Evolutionary conservation across 1,284 basidiomycete genomes (phyloP).

Genomic region (Fomitopsis palustris): DNA sequence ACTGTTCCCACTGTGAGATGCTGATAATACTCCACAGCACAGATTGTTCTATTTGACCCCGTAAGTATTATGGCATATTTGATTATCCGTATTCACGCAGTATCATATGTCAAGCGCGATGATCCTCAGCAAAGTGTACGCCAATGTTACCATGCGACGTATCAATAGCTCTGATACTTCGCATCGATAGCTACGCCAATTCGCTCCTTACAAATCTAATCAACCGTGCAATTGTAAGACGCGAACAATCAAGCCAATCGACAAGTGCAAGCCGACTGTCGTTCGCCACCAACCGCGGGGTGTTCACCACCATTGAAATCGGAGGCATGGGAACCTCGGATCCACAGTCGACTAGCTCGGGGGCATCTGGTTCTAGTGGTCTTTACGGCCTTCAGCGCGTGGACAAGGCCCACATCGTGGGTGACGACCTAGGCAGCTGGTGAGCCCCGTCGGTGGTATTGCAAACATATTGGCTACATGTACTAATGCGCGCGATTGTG

Average conservation of each 20-base stretch:
- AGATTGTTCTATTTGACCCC: neutral
- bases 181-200: neutral
- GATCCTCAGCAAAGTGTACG: neutral
- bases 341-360: neutral
- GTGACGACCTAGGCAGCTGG: neutral
- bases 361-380: neutral
- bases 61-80: neutral
- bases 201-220: neutral
- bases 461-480: no score
- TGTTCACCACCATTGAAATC: neutral
- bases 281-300: neutral
- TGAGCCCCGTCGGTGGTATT: neutral
- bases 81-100: neutral
- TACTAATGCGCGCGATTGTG: no score
- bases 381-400: neutral
- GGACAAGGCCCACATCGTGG: neutral
- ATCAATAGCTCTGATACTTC: neutral
- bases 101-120: neutral
- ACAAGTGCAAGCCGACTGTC: neutral
- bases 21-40: neutral
- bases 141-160: neutral
- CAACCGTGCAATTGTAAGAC: neutral
- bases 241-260: neutral
- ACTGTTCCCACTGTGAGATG: neutral
- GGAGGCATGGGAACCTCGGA: neutral